Evolutionary conservation across 257 asterid genomes (phyloP).

Genomic region (Hygrophila difformis): DNA sequence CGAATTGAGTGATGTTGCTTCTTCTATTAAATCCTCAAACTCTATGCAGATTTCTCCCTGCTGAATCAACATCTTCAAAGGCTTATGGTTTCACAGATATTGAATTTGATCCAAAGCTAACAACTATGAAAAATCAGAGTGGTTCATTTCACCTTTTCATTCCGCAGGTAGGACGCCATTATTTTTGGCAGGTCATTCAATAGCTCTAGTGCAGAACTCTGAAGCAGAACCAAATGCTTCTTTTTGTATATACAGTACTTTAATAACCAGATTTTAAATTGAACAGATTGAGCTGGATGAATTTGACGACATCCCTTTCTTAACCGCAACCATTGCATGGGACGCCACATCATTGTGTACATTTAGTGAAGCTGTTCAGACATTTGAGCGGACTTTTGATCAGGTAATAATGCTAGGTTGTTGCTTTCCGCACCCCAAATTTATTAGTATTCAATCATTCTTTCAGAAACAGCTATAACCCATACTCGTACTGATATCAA

Average conservation of each 20-base stretch:
- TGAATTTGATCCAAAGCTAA: constrained; percentile 34
- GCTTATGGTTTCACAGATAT: constrained; percentile 73
- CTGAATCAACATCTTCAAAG: constrained; percentile 53
- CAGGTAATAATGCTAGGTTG: constrained; percentile 59
- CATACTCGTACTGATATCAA: background rate
- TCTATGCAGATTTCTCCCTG: constrained; percentile 46
- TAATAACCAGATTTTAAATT: constrained; percentile 17
- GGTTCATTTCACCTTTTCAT: constrained; percentile 66
- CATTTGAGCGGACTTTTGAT: constrained; percentile 39
- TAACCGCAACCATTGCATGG: constrained; percentile 71
- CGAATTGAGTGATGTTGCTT: background rate
- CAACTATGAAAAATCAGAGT: constrained; percentile 38
- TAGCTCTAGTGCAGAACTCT: constrained; percentile 11
- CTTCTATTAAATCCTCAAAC: background rate
- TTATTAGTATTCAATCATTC: too few species aligned
- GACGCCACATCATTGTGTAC: constrained; percentile 47
- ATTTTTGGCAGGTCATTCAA: constrained; percentile 11
- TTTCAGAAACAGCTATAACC: too few species aligned
- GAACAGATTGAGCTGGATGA: constrained; percentile 76
- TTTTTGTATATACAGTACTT: constrained; percentile 12
- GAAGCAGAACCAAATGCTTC: background rate
- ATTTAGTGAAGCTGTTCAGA: constrained; percentile 46
- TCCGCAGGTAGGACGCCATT: constrained; percentile 54
- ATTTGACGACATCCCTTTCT: constrained; percentile 50
- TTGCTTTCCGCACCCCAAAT: constrained; percentile 10